Base-by-base conservation (phyloP, 129 eudicot species). In the Daucus carota region DNA sequence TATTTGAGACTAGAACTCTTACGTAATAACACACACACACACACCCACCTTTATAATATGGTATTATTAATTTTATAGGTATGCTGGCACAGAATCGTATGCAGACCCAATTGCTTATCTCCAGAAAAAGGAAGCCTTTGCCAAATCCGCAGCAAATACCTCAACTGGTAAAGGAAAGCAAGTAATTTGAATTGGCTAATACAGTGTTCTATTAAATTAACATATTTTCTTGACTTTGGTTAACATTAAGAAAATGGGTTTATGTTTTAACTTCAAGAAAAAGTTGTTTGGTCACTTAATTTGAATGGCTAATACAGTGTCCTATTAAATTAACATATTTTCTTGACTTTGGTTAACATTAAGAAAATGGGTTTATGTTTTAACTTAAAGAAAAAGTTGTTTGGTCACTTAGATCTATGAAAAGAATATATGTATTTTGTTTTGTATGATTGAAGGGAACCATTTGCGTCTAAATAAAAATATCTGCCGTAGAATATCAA, bases 51-150 rank as follows among this genome's bases (percentile, higher is more conserved):
- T n/a, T n/a, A n/a, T 60, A 33, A 45, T 41, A 36, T n/a, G 71
- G 22, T 74, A 24, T 0, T 57, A 18, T 72, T 75, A 28, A 34
- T 73, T 70, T 50, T 13, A 18, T 65, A 90, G 96, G 74, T 82
- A 67, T 67, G 75, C 80, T 28, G 83, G 75, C 22, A 80, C 86
- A 32, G 72, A 73, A 62, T 90, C 96, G 28, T 90, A 78, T 63
- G 88, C 84, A 32, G 89, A 88, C 73, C 91, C 93, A 4, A 82
- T 76, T 24, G 79, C 75, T 10, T 90, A 75, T 62, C 54, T 71
- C 17, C 15, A 71, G 75, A 80, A 75, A 80, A 87, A 48, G 75
- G 69, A 70, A 83, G 76, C 24, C 7, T 29, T 74, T 74, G 40
- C 28, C 77, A 40, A 70, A 34, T 18, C 44, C 7, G 68, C 16